Percentiles rank a stretch among this genome's conserved stretches.
phyloP scores from a whole-genome alignment of 495 filamentous ascomycete genomes.

The Mytilinidion resinicola region DNA sequence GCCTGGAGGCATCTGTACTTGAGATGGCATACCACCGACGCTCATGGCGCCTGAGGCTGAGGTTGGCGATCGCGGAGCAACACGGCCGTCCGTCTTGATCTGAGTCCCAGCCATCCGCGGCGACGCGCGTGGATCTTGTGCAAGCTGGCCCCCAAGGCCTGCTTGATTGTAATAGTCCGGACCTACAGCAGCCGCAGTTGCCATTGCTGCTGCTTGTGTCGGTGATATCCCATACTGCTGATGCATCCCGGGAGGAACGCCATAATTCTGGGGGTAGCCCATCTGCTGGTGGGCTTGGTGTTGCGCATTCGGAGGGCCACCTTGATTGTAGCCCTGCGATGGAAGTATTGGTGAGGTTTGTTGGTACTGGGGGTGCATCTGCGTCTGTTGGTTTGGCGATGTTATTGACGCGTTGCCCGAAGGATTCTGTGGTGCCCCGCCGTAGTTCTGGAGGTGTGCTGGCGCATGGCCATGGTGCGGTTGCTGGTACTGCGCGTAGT shows the following conservation, averaged over 20 bases:
- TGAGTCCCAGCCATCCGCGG: constrained; percentile 49
- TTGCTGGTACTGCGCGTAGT: constrained; percentile 64
- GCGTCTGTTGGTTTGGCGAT: constrained; percentile 48
- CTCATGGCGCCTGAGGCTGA: constrained; percentile 45
- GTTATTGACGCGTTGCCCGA: constrained; percentile 45
- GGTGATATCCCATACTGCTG: constrained; percentile 49
- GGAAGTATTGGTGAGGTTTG: constrained; percentile 57
- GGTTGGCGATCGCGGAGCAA: constrained; percentile 50
- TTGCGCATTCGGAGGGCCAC: constrained; percentile 35
- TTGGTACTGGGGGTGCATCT: constrained; percentile 39
- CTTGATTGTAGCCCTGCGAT: constrained; percentile 40
- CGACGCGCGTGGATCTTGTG: constrained; percentile 46
- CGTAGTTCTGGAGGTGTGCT: constrained; percentile 47
- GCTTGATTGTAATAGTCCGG: constrained; percentile 52
- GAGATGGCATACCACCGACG: constrained; percentile 27
- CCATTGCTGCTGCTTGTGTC: constrained; percentile 63
- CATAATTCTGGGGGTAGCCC: constrained; percentile 52
- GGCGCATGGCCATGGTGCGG: constrained; percentile 49
- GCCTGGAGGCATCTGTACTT: constrained; percentile 30
- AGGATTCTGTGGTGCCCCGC: constrained; percentile 42
- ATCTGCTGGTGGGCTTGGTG: constrained; percentile 45
- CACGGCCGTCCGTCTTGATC: constrained; percentile 52
- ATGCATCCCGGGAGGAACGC: constrained; percentile 50
- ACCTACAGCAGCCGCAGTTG: constrained; percentile 62
- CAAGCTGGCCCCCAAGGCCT: constrained; percentile 41